Conservation (phyloP, 2,329 filamentous ascomycete species). For the Apiospora pterosperma region DNA sequence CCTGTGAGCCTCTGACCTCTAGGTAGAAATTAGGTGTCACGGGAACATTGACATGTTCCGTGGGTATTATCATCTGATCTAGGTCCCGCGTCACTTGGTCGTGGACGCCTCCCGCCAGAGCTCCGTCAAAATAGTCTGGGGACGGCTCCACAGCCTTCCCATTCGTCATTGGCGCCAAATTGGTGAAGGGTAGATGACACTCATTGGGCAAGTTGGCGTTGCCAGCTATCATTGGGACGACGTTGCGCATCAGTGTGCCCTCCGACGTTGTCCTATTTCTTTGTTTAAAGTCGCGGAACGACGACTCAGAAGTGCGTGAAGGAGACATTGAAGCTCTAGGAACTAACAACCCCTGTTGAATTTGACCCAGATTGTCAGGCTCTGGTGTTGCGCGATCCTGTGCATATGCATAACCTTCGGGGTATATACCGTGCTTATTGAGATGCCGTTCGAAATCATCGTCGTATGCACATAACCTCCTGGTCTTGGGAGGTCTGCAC, state of each 20-base stretch:
- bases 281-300: conserved; percentile 17
- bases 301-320: conserved; percentile 12
- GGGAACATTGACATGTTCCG: conserved; percentile 9
- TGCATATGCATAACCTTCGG: conserved; percentile 1
- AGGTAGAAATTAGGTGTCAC: conserved; percentile 16
- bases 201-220: conserved; percentile 9
- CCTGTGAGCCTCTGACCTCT: conserved; percentile 15
- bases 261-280: conserved; percentile 9
- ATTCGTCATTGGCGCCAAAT: conserved; percentile 9
- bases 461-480: conserved; percentile 23
- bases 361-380: conserved; percentile 9
- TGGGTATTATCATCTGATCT: conserved; percentile 13
- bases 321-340: conserved; percentile 15
- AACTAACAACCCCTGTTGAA: not conserved
- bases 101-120: not conserved
- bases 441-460: conserved; percentile 22
- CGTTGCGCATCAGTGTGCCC: conserved; percentile 8
- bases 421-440: conserved; percentile 20
- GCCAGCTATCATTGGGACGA: conserved; percentile 10
- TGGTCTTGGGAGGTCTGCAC: conserved; percentile 12
- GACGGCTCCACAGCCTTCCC: not conserved
- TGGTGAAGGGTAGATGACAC: conserved; percentile 10
- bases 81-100: conserved; percentile 7
- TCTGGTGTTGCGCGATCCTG: not conserved
- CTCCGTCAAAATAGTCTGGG: conserved; percentile 9